A percentile compares a stretch with the other conserved stretches of the same genome.
These are phyloP conservation scores for Lecanicillium sp. DNA, from an alignment of 2,329 filamentous ascomycete species.

Conservation along the genomic window DNA sequence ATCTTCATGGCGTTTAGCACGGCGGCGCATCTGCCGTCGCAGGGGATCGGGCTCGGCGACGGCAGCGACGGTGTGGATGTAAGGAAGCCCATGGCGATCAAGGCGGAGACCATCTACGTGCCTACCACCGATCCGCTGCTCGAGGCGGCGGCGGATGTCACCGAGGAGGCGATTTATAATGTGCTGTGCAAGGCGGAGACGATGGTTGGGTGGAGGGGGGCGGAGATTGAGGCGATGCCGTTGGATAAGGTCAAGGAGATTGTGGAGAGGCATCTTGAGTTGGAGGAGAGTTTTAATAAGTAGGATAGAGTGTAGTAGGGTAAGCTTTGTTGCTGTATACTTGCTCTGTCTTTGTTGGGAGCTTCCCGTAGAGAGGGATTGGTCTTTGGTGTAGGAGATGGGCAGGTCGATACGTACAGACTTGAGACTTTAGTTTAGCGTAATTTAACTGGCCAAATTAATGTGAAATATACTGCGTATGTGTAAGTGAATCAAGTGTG, in stretches of 20 bases:
- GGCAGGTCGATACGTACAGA: too few species aligned
- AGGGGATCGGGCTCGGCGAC: constrained; percentile 27
- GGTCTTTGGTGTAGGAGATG: too few species aligned
- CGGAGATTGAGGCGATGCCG: constrained; percentile 37
- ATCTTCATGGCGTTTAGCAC: constrained; percentile 59
- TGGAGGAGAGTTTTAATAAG: too few species aligned
- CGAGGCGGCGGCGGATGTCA: constrained; percentile 49
- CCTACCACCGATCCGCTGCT: constrained; percentile 51
- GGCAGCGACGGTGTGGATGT: constrained; percentile 29
- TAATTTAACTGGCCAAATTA: too few species aligned
- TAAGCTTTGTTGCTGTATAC: too few species aligned
- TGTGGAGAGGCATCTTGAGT: constrained; percentile 25
- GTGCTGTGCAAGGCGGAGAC: constrained; percentile 50
- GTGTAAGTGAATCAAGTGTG: too few species aligned
- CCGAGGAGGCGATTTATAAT: constrained; percentile 57
- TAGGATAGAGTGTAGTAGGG: too few species aligned
- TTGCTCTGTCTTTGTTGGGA: too few species aligned
- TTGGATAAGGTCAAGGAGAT: constrained; percentile 34
- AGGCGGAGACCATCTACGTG: constrained; percentile 43
- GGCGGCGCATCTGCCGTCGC: constrained; percentile 35
- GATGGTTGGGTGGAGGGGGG: constrained; percentile 40
- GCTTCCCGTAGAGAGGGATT: too few species aligned
- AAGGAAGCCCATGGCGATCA: constrained; percentile 26
- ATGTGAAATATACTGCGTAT: too few species aligned
- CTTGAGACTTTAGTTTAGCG: too few species aligned